These are phyloP conservation scores for Vicia sativa DNA, from an alignment of 306 rosid genomes.

Conservation along the genomic window DNA sequence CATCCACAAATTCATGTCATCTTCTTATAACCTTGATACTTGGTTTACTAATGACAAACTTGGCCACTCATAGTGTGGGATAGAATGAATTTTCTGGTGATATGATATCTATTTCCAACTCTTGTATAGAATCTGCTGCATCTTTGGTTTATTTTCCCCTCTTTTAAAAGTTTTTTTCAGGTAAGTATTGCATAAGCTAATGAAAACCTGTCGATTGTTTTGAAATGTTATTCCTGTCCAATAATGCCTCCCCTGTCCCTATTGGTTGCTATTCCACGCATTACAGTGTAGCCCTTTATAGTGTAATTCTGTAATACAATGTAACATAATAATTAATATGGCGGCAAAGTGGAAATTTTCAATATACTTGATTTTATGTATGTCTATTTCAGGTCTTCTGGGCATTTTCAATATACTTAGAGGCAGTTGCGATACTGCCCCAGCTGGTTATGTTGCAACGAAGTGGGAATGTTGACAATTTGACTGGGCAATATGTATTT, in stretches of 20 bases:
- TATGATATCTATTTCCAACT: neutral
- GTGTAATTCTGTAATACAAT: conserved; percentile 12
- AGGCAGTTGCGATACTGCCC: conserved; percentile 86
- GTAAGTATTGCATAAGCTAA: conserved; percentile 9
- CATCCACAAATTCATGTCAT: neutral
- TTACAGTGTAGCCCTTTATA: conserved; percentile 33
- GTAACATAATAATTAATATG: conserved; percentile 21
- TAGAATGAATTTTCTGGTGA: neutral
- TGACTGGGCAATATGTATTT: conserved; percentile 88
- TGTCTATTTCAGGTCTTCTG: conserved; percentile 64
- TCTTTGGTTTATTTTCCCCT: neutral
- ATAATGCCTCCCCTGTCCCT: neutral
- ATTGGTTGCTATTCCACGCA: neutral
- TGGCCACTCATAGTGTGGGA: too few relatives aligned
- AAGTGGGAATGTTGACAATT: conserved; percentile 94
- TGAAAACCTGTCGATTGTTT: neutral
- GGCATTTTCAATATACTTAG: conserved; percentile 98
- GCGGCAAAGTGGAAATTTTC: neutral
- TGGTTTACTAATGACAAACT: too few relatives aligned
- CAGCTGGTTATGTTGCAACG: conserved; percentile 88
- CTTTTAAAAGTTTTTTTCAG: neutral
- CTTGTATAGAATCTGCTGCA: neutral
- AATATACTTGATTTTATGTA: conserved; percentile 22
- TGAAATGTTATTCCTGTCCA: conserved; percentile 13
- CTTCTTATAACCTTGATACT: too few relatives aligned